phyloP scores from a whole-genome alignment of 1,139 yeast species.

The Geotrichum klebahnii region DNA sequence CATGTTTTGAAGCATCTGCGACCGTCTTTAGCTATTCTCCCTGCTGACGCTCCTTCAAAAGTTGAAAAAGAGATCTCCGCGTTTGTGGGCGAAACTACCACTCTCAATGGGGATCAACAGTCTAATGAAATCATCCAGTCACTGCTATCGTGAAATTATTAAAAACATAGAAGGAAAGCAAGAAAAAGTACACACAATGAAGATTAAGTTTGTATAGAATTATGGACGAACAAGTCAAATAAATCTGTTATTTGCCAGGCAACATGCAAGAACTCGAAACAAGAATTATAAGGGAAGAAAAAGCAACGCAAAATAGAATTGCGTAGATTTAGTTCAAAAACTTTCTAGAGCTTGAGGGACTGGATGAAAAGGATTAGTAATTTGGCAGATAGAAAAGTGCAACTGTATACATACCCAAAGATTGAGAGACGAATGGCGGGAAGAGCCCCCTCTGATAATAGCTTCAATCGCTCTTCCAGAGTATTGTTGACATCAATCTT shows the following conservation, averaged over 20 bases:
- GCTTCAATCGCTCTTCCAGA: slow-evolving; percentile 83
- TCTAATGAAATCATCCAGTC: slow-evolving; percentile 17
- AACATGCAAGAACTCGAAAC: background rate
- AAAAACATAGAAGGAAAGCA: slow-evolving; percentile 4
- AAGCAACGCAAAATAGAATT: too few relatives aligned
- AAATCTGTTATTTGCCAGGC: background rate
- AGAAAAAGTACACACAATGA: background rate
- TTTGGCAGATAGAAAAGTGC: background rate
- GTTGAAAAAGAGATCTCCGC: slow-evolving; percentile 26
- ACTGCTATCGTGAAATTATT: slow-evolving; percentile 24
- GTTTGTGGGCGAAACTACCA: slow-evolving; percentile 30
- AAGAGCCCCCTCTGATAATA: slow-evolving; percentile 77
- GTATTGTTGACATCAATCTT: slow-evolving; percentile 90
- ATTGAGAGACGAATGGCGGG: slow-evolving; percentile 61
- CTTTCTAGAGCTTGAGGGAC: slow-evolving; percentile 14
- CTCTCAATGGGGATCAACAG: slow-evolving; percentile 24
- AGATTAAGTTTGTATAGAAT: background rate
- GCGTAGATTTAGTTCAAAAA: slow-evolving; percentile 8
- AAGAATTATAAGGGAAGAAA: background rate
- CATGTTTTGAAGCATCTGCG: slow-evolving; percentile 37
- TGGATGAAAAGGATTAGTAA: background rate
- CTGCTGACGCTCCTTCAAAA: slow-evolving; percentile 27
- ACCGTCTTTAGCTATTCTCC: slow-evolving; percentile 32
- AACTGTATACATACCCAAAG: slow-evolving; percentile 2
- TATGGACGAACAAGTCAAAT: slow-evolving; percentile 1